A percentile compares a stretch with the other conserved stretches of the same genome.
These are phyloP conservation scores for Verticillium longisporum DNA, from an alignment of 2,329 filamentous ascomycete species.

Conservation along the genomic window DNA sequence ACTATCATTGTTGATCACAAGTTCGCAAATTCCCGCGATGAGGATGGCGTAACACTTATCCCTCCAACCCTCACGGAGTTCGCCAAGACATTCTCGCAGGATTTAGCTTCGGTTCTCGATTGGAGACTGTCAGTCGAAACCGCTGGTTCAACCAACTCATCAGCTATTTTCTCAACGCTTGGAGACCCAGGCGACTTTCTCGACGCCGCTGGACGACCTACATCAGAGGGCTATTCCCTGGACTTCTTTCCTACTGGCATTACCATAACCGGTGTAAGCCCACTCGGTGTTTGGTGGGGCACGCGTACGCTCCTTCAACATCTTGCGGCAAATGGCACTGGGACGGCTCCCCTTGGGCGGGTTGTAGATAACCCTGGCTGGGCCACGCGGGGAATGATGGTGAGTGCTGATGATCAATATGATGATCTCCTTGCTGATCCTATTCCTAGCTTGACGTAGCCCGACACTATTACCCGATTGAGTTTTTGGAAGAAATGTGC, in stretches of 20 bases:
- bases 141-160: slow-evolving; percentile 14
- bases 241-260: slow-evolving; percentile 23
- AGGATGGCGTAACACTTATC: slow-evolving; percentile 40
- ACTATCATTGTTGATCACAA: slow-evolving; percentile 36
- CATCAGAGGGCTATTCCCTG: slow-evolving; percentile 43
- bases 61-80: slow-evolving; percentile 42
- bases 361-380: slow-evolving; percentile 33
- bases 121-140: slow-evolving; percentile 22
- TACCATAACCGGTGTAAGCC: slow-evolving; percentile 31
- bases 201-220: slow-evolving; percentile 36
- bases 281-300: slow-evolving; percentile 39
- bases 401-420: neutral
- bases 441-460: slow-evolving; percentile 14
- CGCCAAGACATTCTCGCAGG: slow-evolving; percentile 34
- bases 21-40: slow-evolving; percentile 32
- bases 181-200: slow-evolving; percentile 29
- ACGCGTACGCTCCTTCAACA: slow-evolving; percentile 37
- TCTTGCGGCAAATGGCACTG: slow-evolving; percentile 22
- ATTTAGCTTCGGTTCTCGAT: slow-evolving; percentile 21
- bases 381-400: slow-evolving; percentile 36
- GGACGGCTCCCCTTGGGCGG: slow-evolving; percentile 19
- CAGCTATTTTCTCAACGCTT: slow-evolving; percentile 38
- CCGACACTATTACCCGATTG: slow-evolving; percentile 14
- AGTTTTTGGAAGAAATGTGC: slow-evolving; percentile 33
- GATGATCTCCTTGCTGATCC: neutral